Evolutionary conservation across 306 rosid species (phyloP).

Genomic region (Astragalus membranaceus): DNA sequence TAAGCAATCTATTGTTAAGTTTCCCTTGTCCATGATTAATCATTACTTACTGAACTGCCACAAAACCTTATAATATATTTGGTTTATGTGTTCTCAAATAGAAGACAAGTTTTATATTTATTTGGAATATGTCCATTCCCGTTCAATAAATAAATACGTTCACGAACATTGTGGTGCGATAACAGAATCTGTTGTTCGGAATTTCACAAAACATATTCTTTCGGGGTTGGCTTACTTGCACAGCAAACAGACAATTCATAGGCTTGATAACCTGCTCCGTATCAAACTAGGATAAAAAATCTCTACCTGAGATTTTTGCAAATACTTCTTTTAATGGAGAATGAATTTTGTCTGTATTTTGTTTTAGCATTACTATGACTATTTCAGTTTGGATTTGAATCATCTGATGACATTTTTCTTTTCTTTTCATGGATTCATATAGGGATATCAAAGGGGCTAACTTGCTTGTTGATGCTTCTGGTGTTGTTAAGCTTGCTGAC

Average conservation of each 20-base stretch:
- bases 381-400: too few relatives aligned
- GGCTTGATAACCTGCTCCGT: constrained; percentile 33
- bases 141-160: constrained; percentile 85
- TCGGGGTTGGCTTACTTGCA: constrained; percentile 94
- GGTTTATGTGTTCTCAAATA: constrained; percentile 44
- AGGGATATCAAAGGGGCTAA: constrained; percentile 99
- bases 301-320: not conserved
- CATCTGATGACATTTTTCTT: not conserved
- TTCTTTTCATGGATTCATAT: constrained; percentile 1
- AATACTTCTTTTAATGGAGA: too few relatives aligned
- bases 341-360: too few relatives aligned
- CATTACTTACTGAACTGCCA: not conserved
- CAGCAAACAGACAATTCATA: constrained; percentile 78
- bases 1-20: constrained; percentile 39
- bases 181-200: constrained; percentile 88
- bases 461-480: constrained; percentile 88
- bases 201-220: constrained; percentile 89
- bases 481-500: constrained; percentile 95
- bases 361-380: too few relatives aligned
- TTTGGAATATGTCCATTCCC: constrained; percentile 91
- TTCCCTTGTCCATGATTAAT: constrained; percentile 9
- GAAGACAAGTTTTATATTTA: constrained; percentile 75
- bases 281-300: not conserved
- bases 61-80: not conserved
- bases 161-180: constrained; percentile 94